Percentiles rank a stretch among this genome's conserved stretches.
Conservation (phyloP, 352 stramenopile species). For the Globisporangium cylindrosporum region DNA sequence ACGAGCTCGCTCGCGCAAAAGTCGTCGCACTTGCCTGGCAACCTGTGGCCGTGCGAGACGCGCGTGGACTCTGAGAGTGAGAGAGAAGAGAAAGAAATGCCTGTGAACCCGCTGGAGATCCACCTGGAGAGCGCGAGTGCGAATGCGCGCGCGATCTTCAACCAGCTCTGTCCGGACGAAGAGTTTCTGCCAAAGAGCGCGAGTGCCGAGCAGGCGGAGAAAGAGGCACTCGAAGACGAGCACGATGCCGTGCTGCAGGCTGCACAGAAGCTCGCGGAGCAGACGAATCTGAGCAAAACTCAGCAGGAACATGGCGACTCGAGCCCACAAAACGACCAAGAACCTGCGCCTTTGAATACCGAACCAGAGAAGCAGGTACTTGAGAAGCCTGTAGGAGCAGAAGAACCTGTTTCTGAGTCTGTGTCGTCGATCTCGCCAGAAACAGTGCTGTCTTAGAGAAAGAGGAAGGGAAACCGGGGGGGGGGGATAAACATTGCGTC, state of each 20-base stretch:
- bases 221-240: conserved; percentile 52
- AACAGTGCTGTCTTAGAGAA: background rate
- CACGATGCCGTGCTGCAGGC: conserved; percentile 59
- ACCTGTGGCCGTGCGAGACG: conserved; percentile 54
- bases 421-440: background rate
- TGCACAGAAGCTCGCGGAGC: conserved; percentile 42
- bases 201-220: conserved; percentile 51
- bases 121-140: conserved; percentile 58
- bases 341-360: background rate
- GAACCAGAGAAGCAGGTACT: background rate
- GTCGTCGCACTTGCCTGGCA: conserved; percentile 31
- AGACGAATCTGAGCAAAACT: conserved; percentile 1
- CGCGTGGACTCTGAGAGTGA: conserved; percentile 11
- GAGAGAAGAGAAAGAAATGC: background rate
- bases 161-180: conserved; percentile 54
- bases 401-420: background rate
- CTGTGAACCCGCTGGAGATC: conserved; percentile 45
- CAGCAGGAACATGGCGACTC: background rate
- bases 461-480: background rate
- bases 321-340: background rate
- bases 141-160: conserved; percentile 63
- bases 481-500: no score
- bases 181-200: conserved; percentile 62
- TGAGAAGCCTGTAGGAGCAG: background rate
- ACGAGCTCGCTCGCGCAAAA: conserved; percentile 16